phyloP scores from a whole-genome alignment of 2,329 filamentous ascomycete species.

The Scedosporium minutisporum region DNA sequence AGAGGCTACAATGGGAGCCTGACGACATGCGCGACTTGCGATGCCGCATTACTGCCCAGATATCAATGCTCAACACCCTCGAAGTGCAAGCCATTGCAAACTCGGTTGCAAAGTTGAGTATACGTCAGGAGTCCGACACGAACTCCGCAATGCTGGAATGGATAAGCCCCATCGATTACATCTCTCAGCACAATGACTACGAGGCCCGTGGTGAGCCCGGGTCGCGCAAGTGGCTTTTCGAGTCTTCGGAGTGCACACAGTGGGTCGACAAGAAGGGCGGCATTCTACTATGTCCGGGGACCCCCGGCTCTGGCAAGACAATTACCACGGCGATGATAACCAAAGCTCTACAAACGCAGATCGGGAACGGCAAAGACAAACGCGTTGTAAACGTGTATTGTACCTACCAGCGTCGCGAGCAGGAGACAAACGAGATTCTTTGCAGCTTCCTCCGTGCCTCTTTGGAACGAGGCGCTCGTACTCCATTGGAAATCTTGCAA shows the following conservation, averaged over 20 bases:
- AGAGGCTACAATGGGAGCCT: background rate
- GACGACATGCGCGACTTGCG: background rate
- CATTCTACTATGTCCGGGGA: background rate
- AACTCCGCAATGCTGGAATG: background rate
- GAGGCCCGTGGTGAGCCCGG: background rate
- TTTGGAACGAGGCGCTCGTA: background rate
- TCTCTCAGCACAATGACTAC: background rate
- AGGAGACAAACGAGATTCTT: background rate
- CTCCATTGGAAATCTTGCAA: background rate
- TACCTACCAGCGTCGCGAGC: background rate
- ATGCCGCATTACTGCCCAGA: background rate
- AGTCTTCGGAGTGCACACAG: background rate
- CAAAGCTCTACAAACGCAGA: background rate
- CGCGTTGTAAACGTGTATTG: background rate
- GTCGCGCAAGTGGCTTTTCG: background rate
- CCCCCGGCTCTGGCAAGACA: background rate
- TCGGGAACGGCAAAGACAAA: background rate
- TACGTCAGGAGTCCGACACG: background rate
- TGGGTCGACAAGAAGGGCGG: background rate
- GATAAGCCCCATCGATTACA: background rate
- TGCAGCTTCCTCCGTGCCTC: background rate
- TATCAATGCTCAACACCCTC: background rate
- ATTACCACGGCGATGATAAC: background rate
- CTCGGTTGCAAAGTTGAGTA: background rate
- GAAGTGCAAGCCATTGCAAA: background rate